phyloP scores from a whole-genome alignment of 2,329 filamentous ascomycete species.

The Cytospora chrysosperma region DNA sequence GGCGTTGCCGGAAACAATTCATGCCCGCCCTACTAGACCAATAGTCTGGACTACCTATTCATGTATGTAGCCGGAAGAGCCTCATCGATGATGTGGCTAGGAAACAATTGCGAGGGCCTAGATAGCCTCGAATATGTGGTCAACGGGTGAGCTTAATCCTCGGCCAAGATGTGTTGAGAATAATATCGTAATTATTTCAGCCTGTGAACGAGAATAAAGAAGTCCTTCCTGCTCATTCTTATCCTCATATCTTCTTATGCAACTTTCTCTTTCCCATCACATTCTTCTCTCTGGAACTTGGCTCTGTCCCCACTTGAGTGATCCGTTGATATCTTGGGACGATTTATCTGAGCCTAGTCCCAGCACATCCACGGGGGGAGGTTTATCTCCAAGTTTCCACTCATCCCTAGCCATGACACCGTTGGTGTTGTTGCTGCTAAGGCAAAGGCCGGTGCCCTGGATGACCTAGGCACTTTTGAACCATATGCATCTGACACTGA shows the following conservation, averaged over 20 bases:
- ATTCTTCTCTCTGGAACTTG: neutral
- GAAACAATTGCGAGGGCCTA: neutral
- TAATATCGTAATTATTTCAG: neutral
- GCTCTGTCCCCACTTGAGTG: neutral
- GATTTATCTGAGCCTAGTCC: slow-evolving; percentile 10
- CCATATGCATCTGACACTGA: neutral
- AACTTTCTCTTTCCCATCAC: neutral
- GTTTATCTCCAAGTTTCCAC: slow-evolving; percentile 62
- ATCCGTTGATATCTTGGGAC: neutral
- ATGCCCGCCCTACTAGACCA: slow-evolving; percentile 11
- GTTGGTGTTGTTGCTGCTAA: slow-evolving; percentile 62
- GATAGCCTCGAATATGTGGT: slow-evolving; percentile 7
- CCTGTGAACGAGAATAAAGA: neutral
- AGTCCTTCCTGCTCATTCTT: neutral
- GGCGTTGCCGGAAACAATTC: too few relatives aligned
- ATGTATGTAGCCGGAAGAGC: slow-evolving; percentile 12
- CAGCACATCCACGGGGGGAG: slow-evolving; percentile 66
- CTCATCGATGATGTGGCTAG: slow-evolving; percentile 6
- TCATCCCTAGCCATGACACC: slow-evolving; percentile 68
- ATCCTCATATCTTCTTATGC: neutral
- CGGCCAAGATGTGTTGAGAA: slow-evolving; percentile 5
- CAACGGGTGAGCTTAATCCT: neutral
- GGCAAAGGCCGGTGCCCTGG: slow-evolving; percentile 37
- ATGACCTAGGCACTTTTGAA: too few relatives aligned
- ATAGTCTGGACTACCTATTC: too few relatives aligned